Base-by-base conservation (phyloP, 352 stramenopile genomes). In the Phytophthora sansomeana region DNA sequence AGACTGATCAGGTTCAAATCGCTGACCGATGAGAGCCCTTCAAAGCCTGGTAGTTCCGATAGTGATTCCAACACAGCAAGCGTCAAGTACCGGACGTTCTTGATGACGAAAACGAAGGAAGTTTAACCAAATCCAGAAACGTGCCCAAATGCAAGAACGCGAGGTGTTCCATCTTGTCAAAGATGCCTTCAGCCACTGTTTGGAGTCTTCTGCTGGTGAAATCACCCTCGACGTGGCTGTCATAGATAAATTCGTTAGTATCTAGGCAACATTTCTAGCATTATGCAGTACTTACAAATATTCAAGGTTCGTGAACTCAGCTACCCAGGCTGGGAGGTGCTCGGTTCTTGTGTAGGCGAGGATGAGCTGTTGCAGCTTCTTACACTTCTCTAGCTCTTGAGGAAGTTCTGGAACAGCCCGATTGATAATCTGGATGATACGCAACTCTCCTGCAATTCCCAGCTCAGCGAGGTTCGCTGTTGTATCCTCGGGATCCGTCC, bases 401-500 rank as follows among this genome's bases (percentile, higher is more conserved):
- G 76, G 78, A 0, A 87, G 38, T 14, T 61, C 59, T 13, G 71
- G 55, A 0, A 88, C 26, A 17, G 65, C 65, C 2, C 56, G 72
- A 26, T 88, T 88, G 26, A 83, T 74, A 28, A 88, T 70, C 48
- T 84, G 72, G 13, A 88, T 52, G 13, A 74, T 74, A 11, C 69
- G 71, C 3, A 88, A 44, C 13, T 88, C 58, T 0, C 74, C 77
- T 5, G 71, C 63, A n/a, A 68, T 51, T 0, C 72, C 68, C 1
- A 85, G 42, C 9, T 69, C 51, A 3, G 57, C 43, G 4, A 85
- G 54, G 19, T 69, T 65, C 2, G 57, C 44, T 0, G 65, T 74
- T 7, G 59, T 66, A 32, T 85, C 72, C 9, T 69, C 52, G 1
- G 77, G 76, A 16, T 81, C 47, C 8, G 62, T 53, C 79, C 76